Evolutionary conservation across 140 eudicot species (phyloP), one percentile per base, ranked within the genome.

Genomic region (Cichorium intybus): DNA sequence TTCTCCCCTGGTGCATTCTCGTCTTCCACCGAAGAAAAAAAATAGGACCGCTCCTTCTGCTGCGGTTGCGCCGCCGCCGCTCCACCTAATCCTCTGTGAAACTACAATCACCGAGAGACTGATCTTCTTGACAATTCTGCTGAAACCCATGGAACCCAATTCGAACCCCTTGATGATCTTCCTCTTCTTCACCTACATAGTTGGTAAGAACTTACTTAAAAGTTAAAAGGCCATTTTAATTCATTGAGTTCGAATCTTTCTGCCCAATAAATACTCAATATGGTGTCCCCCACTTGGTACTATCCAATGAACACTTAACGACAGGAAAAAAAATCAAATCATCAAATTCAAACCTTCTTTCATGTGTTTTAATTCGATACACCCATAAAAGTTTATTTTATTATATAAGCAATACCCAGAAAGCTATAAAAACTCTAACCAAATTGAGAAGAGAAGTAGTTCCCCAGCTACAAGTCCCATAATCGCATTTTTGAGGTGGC

Each of bases 381-480:
- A n/a, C n/a, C n/a, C 14, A 35, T 35, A 4, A 35, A 35, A 8
- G 43, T n/a, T 15, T 43, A 43, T 43, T 1, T 4, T 2, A 27
- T 56, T 26, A 27, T 15, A 56, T 8, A 10, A 28, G 21, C 43
- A 9, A 4, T 6, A 37, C 11, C 34, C 11, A 11, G 1, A 5
- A 34, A 59, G n/a, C 6, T 28, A 35, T 20, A 9, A 18, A 33
- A n/a, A n/a, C n/a, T 48, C 62, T 72, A 29, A 89, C 97, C 88
- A 89, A 73, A 79, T 81, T 89, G 53, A 89, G 95, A 59, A 89
- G 83, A 22, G 97, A 86, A 79, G 95, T 59, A 33, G 59, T 29
- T 17, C 85, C 97, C 97, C 97, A 89, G 7, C 88, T 83, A 71
- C 97, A 89, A 72, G 89, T 89, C 6, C 97, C 97, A 65, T 85